phyloP scores from a whole-genome alignment of 2,329 filamentous ascomycete species.

The Stromatinia cepivora region DNA sequence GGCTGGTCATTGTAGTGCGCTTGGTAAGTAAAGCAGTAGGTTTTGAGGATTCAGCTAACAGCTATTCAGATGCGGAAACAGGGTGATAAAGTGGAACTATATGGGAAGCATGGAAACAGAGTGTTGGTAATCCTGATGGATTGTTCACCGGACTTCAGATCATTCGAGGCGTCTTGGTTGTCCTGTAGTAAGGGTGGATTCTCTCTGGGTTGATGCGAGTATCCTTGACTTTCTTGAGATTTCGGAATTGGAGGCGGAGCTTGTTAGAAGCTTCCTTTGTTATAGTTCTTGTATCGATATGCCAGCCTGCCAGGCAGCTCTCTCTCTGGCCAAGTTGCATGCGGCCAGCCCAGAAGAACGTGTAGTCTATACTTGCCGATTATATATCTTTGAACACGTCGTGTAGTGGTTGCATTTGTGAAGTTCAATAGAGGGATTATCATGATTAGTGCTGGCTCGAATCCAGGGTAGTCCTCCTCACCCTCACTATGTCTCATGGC shows the following conservation, averaged over 20 bases:
- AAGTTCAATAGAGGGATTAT: not conserved
- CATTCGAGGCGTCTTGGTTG: not conserved
- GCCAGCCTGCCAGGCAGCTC: not conserved
- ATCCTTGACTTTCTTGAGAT: not conserved
- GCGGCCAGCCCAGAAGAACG: no score
- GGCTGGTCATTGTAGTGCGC: not conserved
- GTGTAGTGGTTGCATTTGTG: not conserved
- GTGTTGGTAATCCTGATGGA: not conserved
- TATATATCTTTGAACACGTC: not conserved
- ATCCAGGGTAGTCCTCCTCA: fast-evolving
- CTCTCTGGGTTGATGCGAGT: not conserved
- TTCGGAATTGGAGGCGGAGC: not conserved
- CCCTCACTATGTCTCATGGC: not conserved
- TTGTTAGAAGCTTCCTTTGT: not conserved
- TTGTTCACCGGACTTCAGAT: not conserved
- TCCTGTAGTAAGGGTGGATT: not conserved
- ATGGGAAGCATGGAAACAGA: not conserved
- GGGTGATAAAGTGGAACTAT: not conserved
- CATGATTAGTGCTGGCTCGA: not conserved
- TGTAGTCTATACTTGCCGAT: not conserved
- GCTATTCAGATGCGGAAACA: not conserved
- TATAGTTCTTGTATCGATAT: not conserved
- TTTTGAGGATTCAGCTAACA: no score
- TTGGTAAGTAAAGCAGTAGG: not conserved
- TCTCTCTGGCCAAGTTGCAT: not conserved